Base-by-base conservation (phyloP, 83 land plant species). In the Picea mariana region DNA sequence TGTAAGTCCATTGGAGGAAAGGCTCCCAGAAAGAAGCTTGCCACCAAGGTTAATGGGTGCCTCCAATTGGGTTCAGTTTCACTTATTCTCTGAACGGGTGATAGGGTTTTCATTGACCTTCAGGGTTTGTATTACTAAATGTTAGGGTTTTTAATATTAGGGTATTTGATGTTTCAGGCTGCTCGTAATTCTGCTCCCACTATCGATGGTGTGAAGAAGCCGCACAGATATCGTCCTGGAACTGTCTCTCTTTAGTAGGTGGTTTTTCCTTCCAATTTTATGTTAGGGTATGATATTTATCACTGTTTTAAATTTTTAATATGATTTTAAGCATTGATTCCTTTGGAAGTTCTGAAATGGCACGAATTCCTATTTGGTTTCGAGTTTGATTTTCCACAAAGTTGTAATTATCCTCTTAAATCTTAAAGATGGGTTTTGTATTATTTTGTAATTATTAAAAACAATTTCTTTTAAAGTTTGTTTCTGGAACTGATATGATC, bases 171-270 rank as follows among this genome's bases (percentile, higher is more conserved):
- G 11, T 52, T 52, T 76, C 6, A 86, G 88, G 88, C 88, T 77
- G 88, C 88, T 21, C 80, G 88, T 60, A 86, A 86, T 49, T 86
- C 88, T 16, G 88, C 88, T 3, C 88, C 88, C 0, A 86, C 87
- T 0, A 86, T 85, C 17, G 85, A 83, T 9, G 86, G 86, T 49
- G 86, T 85, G 47, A 85, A 85, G 87, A 85, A 85, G 80, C 86
- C 86, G 17, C 86, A 85, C 73, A 82, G 86, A 65, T 85, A 85
- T 21, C 86, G 83, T 42, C 86, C 83, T 47, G 87, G 87, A 79
- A 86, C 87, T 73, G 87, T 86, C 9, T 84, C 87, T 23, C 87
- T 86, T 47, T 82, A 84, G 87, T 82, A 79, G 11, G 59, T 44
- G 75, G 18, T 15, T 12, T 49, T 23, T 2, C 20, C 3, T 11